Evolutionary conservation across 768 basidiomycete species (phyloP).

Genomic region (Suillus bovinus): DNA sequence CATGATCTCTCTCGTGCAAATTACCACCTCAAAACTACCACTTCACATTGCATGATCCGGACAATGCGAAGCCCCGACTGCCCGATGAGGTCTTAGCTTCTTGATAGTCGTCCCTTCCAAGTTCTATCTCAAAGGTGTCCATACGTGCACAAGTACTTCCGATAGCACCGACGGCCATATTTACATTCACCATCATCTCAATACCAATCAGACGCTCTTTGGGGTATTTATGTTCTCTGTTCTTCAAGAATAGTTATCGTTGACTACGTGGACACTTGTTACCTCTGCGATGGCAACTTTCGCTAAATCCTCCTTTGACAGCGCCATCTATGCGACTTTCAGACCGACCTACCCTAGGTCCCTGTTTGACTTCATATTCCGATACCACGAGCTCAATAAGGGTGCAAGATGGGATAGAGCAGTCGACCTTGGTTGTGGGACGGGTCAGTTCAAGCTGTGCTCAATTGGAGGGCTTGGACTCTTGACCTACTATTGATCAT

Average conservation of each 20-base stretch:
- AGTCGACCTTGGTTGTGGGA: constrained; percentile 82
- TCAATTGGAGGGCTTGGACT: neutral
- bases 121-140: neutral
- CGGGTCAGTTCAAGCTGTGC: constrained; percentile 45
- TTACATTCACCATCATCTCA: neutral
- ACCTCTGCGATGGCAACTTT: constrained; percentile 66
- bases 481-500: neutral
- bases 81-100: neutral
- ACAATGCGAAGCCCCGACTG: no score
- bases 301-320: constrained; percentile 67
- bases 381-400: constrained; percentile 47
- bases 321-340: constrained; percentile 62
- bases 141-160: neutral
- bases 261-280: no score
- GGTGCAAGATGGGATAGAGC: constrained; percentile 51
- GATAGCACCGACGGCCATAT: neutral
- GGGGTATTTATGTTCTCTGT: neutral
- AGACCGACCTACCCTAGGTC: constrained; percentile 73
- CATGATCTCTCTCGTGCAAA: no score
- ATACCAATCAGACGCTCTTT: neutral
- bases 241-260: neutral
- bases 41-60: no score
- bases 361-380: constrained; percentile 63
- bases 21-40: no score
- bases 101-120: neutral